A percentile compares a stretch with the other conserved stretches of the same genome.
These are phyloP conservation scores for Suillus tomentosus DNA, from an alignment of 768 basidiomycete species.

Conservation along the genomic window DNA sequence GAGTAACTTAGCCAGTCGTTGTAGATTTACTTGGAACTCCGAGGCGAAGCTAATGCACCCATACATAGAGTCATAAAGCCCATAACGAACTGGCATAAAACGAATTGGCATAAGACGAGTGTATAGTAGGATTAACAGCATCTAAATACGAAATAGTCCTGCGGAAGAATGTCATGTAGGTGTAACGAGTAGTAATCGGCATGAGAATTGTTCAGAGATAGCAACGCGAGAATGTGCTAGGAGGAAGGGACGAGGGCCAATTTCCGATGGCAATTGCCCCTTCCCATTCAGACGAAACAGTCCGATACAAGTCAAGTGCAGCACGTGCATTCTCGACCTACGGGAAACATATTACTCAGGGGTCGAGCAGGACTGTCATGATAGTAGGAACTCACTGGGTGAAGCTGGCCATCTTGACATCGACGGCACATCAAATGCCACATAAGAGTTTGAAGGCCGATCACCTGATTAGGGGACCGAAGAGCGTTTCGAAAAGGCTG, in stretches of 20 bases:
- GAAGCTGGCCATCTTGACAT: conserved; percentile 69
- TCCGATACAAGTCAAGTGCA: conserved; percentile 51
- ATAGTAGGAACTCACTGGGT: conserved; percentile 57
- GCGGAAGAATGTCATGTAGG: conserved; percentile 8
- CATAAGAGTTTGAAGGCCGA: conserved; percentile 77
- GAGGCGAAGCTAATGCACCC: conserved; percentile 2
- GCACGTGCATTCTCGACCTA: conserved; percentile 81
- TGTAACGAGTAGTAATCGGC: conserved; percentile 4
- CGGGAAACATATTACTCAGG: conserved; percentile 8
- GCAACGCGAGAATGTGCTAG: conserved; percentile 79
- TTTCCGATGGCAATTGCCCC: conserved; percentile 53
- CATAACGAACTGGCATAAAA: conserved; percentile 1
- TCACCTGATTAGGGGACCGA: conserved; percentile 61
- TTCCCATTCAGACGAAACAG: conserved; percentile 71
- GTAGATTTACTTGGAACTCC: conserved; percentile 5
- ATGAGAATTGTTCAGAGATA: conserved; percentile 48
- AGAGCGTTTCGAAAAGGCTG: conserved; percentile 77
- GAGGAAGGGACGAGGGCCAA: conserved; percentile 79
- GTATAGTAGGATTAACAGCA: conserved; percentile 9
- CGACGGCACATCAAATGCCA: conserved; percentile 83
- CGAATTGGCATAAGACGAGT: conserved; percentile 4
- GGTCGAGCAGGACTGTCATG: conserved; percentile 17
- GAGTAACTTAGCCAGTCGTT: conserved; percentile 10
- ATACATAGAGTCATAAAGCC: conserved; percentile 8
- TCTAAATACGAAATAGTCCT: conserved; percentile 8